Percentiles rank a stretch among this genome's conserved stretches.
These are phyloP conservation scores for Strobilomyces confusus DNA, from an alignment of 768 basidiomycete genomes.

Conservation along the genomic window DNA sequence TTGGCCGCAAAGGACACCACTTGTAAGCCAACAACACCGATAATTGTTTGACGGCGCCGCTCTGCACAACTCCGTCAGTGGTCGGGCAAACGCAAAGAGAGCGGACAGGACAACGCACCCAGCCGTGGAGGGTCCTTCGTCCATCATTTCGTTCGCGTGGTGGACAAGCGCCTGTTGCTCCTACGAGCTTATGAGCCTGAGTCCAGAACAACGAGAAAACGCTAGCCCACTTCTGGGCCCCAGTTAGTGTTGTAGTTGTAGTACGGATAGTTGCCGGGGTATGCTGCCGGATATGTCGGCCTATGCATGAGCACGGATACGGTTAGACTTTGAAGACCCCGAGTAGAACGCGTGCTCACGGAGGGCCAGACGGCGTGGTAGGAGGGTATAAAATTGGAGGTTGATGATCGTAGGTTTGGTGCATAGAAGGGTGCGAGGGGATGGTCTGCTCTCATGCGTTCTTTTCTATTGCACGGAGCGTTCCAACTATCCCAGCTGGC, in stretches of 20 bases:
- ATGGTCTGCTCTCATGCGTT: neutral
- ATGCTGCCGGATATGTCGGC: neutral
- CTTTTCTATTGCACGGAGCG: neutral
- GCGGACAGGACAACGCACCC: neutral
- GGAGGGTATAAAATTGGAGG: neutral
- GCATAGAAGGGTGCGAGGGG: neutral
- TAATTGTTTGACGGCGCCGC: too few relatives aligned
- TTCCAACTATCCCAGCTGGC: constrained; percentile 11
- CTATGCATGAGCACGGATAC: neutral
- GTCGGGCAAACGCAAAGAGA: neutral
- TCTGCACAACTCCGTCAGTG: constrained; percentile 2
- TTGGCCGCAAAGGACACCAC: neutral
- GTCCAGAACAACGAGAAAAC: too few relatives aligned
- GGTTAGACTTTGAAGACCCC: neutral
- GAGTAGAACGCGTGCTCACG: neutral
- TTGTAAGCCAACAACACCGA: constrained; percentile 6
- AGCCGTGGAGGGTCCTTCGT: neutral
- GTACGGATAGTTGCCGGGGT: neutral
- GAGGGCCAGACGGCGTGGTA: neutral
- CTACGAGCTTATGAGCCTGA: neutral
- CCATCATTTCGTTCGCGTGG: neutral
- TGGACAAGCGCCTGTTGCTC: neutral
- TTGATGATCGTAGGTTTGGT: neutral
- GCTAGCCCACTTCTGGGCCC: constrained; percentile 1
- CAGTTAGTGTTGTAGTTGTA: constrained; percentile 2